Conservation (phyloP, 2,329 filamentous ascomycete genomes). For the Diaporthe helianthi region DNA sequence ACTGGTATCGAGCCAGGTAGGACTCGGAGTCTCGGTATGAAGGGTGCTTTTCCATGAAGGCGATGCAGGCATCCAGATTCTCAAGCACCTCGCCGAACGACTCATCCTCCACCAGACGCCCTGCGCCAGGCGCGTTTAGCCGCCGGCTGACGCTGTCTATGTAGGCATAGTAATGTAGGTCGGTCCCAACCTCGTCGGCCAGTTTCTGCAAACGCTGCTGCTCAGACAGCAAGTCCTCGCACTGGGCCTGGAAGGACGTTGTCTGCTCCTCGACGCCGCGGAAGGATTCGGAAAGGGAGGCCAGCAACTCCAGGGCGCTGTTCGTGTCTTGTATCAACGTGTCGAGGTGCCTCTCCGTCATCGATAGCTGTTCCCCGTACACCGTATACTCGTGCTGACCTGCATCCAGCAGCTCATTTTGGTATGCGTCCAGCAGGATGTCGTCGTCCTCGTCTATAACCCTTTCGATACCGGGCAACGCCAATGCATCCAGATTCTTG, state of each 20-base stretch:
- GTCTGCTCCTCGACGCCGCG: slow-evolving; percentile 88
- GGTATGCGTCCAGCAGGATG: slow-evolving; percentile 61
- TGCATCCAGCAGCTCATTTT: slow-evolving; percentile 75
- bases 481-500: slow-evolving; percentile 59
- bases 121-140: slow-evolving; percentile 89
- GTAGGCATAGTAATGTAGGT: slow-evolving; percentile 94
- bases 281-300: slow-evolving; percentile 84
- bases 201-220: slow-evolving; percentile 80
- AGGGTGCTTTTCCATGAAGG: slow-evolving; percentile 87
- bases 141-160: slow-evolving; percentile 88
- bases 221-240: slow-evolving; percentile 83
- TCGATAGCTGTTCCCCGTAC: slow-evolving; percentile 80
- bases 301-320: slow-evolving; percentile 76
- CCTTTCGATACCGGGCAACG: slow-evolving; percentile 45
- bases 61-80: slow-evolving; percentile 87
- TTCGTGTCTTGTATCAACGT: slow-evolving; percentile 77
- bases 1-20: slow-evolving; percentile 86
- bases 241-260: slow-evolving; percentile 90
- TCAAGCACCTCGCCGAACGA: slow-evolving; percentile 88
- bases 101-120: slow-evolving; percentile 81
- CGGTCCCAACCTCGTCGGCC: slow-evolving; percentile 84
- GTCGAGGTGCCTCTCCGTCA: slow-evolving; percentile 84
- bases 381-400: slow-evolving; percentile 86
- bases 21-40: slow-evolving; percentile 86
- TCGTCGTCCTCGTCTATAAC: slow-evolving; percentile 38